Evolutionary conservation across 768 basidiomycete genomes (phyloP).

Genomic region (Harrya chromipes): DNA sequence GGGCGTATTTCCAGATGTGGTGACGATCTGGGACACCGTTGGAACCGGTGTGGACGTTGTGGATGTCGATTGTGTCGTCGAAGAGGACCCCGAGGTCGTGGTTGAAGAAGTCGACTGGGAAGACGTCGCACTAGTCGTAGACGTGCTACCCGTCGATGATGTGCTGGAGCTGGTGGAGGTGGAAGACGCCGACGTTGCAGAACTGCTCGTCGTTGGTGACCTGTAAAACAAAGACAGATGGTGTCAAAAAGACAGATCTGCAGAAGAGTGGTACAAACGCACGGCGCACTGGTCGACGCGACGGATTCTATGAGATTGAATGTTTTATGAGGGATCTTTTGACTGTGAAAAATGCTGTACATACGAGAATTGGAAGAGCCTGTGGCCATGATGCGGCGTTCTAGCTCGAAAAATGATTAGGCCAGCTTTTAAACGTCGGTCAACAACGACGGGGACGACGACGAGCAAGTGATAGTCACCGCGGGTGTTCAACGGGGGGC

Average conservation of each 20-base stretch:
- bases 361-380: background rate
- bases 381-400: constrained; percentile 4
- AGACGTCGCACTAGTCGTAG: background rate
- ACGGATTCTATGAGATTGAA: too few species aligned
- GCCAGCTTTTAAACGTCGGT: background rate
- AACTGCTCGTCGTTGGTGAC: background rate
- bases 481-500: constrained; percentile 1
- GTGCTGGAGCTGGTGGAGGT: background rate
- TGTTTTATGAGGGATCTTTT: too few species aligned
- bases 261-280: background rate
- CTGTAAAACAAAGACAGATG: background rate
- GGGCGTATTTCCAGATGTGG: constrained; percentile 4
- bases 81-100: background rate
- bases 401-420: constrained; percentile 1
- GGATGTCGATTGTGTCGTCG: background rate
- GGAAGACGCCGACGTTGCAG: background rate
- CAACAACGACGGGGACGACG: background rate
- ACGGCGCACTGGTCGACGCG: background rate
- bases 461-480: background rate
- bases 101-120: constrained; percentile 4
- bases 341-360: background rate
- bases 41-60: background rate
- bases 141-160: constrained; percentile 4
- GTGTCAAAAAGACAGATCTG: background rate
- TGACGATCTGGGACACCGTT: background rate